Percentiles rank a stretch among this genome's conserved stretches.
Evolutionary conservation across 2,329 filamentous ascomycete species (phyloP).

Genomic region (Gaeumannomyces tritici): DNA sequence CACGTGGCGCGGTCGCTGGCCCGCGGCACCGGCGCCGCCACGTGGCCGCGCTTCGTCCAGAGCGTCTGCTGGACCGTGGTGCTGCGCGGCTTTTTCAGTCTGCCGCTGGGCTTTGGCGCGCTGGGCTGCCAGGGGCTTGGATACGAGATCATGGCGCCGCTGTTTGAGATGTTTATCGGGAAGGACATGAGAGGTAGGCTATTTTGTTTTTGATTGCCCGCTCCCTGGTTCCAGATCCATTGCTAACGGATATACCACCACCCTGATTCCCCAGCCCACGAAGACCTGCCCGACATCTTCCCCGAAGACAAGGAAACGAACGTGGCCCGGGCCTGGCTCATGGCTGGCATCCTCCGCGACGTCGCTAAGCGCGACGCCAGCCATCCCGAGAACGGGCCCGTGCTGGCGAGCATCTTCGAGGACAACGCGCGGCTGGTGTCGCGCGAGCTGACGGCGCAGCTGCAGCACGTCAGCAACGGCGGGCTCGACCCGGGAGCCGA

Average conservation of each 20-base stretch:
- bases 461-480: neutral
- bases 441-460: neutral
- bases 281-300: neutral
- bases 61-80: conserved; percentile 5
- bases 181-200: neutral
- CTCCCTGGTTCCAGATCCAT: neutral
- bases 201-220: neutral
- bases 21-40: neutral
- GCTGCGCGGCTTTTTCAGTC: conserved; percentile 1
- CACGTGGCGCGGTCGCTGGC: neutral
- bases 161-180: neutral
- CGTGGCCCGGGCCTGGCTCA: neutral
- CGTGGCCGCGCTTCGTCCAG: conserved; percentile 3
- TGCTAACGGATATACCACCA: too few species aligned
- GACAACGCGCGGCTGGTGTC: neutral
- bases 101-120: conserved; percentile 3
- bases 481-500: neutral
- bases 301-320: conserved; percentile 6
- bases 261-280: too few species aligned
- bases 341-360: conserved; percentile 1
- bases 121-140: conserved; percentile 1
- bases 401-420: neutral
- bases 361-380: neutral
- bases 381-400: neutral
- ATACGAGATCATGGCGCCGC: neutral